These are phyloP conservation scores for Umbelopsis sp. DNA, from an alignment of 371 early-diverging fungal genomes.

Conservation along the genomic window DNA sequence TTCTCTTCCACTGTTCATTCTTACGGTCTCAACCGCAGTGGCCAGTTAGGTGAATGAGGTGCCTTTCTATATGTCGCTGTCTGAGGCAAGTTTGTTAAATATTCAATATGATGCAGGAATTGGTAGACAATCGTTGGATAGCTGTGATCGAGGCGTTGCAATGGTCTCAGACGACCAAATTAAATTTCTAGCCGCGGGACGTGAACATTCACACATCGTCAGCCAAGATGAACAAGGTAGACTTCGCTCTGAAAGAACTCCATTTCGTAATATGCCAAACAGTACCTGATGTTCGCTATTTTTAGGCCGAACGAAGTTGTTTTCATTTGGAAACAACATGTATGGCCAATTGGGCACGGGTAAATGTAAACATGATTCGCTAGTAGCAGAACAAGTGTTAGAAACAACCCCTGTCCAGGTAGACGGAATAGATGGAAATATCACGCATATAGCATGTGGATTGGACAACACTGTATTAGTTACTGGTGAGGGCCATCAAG, in stretches of 20 bases:
- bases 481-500: constrained; percentile 42
- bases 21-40: constrained; percentile 47
- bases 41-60: constrained; percentile 37
- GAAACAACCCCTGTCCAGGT: constrained; percentile 28
- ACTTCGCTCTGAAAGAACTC: too few species aligned
- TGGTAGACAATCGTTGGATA: not conserved
- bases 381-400: constrained; percentile 31
- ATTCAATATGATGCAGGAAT: not conserved
- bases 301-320: constrained; percentile 39
- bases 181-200: constrained; percentile 50
- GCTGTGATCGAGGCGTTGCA: not conserved
- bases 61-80: not conserved
- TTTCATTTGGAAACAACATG: constrained; percentile 71
- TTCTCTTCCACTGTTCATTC: constrained; percentile 28
- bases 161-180: constrained; percentile 25
- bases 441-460: constrained; percentile 68
- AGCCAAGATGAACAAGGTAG: constrained; percentile 23
- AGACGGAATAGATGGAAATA: constrained; percentile 27
- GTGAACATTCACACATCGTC: constrained; percentile 64
- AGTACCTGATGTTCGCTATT: not conserved
- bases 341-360: constrained; percentile 70
- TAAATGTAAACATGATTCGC: constrained; percentile 33
- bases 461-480: constrained; percentile 73
- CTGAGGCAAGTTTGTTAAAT: not conserved
- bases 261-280: not conserved